Conservation (phyloP, 139 green algal genomes). For the Parachlorella kessleri region DNA sequence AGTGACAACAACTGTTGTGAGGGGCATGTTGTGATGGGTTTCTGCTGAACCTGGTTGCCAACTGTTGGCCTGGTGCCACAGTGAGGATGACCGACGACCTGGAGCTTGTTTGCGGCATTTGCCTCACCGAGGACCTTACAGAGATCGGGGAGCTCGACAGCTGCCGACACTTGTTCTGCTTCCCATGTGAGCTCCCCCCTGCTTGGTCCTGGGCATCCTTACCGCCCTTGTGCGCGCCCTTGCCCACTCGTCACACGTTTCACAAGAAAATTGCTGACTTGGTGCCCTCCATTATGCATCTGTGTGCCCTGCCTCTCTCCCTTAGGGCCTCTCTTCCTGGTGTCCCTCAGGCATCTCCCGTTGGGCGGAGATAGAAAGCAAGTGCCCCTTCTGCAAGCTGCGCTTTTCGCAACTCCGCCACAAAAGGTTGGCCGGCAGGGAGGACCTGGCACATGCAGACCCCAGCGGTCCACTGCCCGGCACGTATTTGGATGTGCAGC, state of each 20-base stretch:
- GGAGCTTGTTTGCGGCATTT: conserved; percentile 52
- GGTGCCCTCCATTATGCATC: neutral
- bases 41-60: no score
- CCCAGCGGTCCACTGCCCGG: conserved; percentile 15
- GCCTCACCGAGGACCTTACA: conserved; percentile 44
- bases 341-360: conserved; percentile 61
- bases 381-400: conserved; percentile 71
- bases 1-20: no score
- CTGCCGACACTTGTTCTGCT: conserved; percentile 51
- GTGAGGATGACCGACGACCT: neutral
- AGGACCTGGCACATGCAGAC: neutral
- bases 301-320: neutral
- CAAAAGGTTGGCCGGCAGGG: conserved; percentile 37
- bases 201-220: no score
- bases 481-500: conserved; percentile 16
- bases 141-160: conserved; percentile 61
- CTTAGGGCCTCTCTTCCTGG: conserved; percentile 57
- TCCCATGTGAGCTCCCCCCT: neutral
- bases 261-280: neutral
- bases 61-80: no score
- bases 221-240: no score
- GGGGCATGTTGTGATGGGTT: no score
- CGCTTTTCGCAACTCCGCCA: conserved; percentile 60
- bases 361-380: conserved; percentile 67
- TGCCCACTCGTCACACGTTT: neutral